Evolutionary conservation across 257 asterid genomes (phyloP), one percentile per base, ranked within the genome.

Genomic region (Craterostigma plantagineum): DNA sequence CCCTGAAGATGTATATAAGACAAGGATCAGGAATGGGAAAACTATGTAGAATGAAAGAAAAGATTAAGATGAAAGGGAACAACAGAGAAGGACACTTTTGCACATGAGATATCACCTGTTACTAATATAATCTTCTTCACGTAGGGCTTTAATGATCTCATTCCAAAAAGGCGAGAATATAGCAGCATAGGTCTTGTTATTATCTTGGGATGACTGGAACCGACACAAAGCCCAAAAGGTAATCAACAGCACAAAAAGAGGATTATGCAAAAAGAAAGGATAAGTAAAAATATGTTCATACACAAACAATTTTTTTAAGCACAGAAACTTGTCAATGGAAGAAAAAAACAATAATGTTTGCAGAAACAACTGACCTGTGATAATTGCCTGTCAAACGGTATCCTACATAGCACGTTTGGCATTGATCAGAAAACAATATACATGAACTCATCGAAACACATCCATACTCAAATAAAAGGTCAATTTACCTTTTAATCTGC

Each of bases 161-260:
- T 90, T 90, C 98, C 98, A 90, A 62, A 83, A 90, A 43, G 95
- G 98, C 53, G 95, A 72, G 65, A 90, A 90, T 39, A 69, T 65
- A 42, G 95, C 86, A 35, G 98, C 93, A 63, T 61, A 33, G 55
- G 66, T 62, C 70, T 83, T 82, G 76, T 65, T 77, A 50, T 63
- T 65, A 51, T 75, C 93, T 47, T 64, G 74, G 55, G 83, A 48
- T 7, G 9, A 5, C 52, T 48, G 52, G 12, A 54, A 45, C 11
- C 49, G 10, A 33, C 3, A 33, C 8, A 35, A 9, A 7, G 23
- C 2, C 14, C 14, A 36, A 8, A 43, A 43, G 10, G 48, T 6
- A 16, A 15, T 8, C 30, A 23, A 6, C 30, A 23, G 30, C 30
- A 23, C 30, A 36, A 8, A 8, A 10, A 36, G 40, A 10, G 8